A percentile compares a stretch with the other conserved stretches of the same genome.
Conservation (phyloP, 2,329 filamentous ascomycete species). For the Phyllosticta citrichinensis region DNA sequence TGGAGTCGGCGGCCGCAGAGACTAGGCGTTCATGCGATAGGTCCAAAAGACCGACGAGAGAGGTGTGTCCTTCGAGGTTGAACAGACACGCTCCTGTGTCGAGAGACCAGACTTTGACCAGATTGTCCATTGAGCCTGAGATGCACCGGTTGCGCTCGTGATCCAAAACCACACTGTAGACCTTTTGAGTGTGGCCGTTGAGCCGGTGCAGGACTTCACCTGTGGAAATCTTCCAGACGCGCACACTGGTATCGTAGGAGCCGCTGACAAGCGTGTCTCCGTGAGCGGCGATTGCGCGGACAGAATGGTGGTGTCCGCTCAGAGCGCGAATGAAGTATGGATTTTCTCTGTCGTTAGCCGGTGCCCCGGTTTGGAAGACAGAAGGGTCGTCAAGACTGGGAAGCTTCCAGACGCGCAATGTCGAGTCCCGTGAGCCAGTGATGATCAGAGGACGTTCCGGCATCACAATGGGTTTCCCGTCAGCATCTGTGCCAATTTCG, state of each 20-base stretch:
- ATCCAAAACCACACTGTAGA: constrained; percentile 94
- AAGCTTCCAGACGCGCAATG: constrained; percentile 86
- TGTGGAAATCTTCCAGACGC: constrained; percentile 94
- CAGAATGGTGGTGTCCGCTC: constrained; percentile 80
- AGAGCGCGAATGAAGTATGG: constrained; percentile 89
- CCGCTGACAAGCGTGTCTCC: constrained; percentile 94
- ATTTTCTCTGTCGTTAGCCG: constrained; percentile 67
- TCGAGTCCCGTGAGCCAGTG: constrained; percentile 90
- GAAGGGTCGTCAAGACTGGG: constrained; percentile 67
- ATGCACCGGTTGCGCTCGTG: constrained; percentile 89
- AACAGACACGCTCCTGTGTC: constrained; percentile 75
- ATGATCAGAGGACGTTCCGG: constrained; percentile 94
- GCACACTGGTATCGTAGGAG: constrained; percentile 85
- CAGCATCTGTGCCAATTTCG: constrained; percentile 58
- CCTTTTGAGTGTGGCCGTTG: constrained; percentile 80
- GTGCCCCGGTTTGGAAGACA: constrained; percentile 70
- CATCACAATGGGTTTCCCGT: constrained; percentile 75
- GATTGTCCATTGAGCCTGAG: constrained; percentile 95
- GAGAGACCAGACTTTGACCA: constrained; percentile 96
- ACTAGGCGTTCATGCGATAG: constrained; percentile 83
- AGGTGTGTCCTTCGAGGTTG: constrained; percentile 84
- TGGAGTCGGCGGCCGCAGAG: constrained; percentile 90
- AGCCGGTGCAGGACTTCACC: constrained; percentile 79
- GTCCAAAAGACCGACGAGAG: constrained; percentile 85
- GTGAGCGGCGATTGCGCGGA: constrained; percentile 89